A percentile compares a stretch with the other conserved stretches of the same genome.
phyloP scores from a whole-genome alignment of 164 flowering plant species.

The Piper longum region DNA sequence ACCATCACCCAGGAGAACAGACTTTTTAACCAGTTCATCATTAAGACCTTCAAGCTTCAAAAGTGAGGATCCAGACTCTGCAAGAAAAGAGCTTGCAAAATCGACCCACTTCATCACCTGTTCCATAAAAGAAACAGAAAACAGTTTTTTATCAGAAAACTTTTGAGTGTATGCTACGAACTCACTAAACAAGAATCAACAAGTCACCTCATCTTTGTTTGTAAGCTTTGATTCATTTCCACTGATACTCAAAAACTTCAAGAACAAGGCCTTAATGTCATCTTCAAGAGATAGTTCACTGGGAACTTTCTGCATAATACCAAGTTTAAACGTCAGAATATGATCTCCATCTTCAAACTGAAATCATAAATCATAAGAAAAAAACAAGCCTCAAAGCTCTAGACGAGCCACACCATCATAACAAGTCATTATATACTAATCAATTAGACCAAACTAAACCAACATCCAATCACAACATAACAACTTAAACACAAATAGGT shows the following conservation, averaged over 20 bases:
- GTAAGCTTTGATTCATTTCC: slow-evolving; percentile 8
- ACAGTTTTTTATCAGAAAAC: not conserved
- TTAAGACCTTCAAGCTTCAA: slow-evolving; percentile 33
- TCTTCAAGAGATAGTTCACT: slow-evolving; percentile 3
- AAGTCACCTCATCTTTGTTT: slow-evolving; percentile 38
- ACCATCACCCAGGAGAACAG: slow-evolving; percentile 70
- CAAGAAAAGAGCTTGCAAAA: slow-evolving; percentile 45
- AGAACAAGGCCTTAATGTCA: slow-evolving; percentile 42
- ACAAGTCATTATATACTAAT: not conserved
- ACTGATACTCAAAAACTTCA: slow-evolving; percentile 28
- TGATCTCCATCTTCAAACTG: not conserved
- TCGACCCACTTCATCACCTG: slow-evolving; percentile 64
- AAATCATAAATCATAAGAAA: too few relatives aligned
- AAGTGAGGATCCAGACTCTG: slow-evolving; percentile 22
- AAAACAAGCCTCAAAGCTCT: not conserved
- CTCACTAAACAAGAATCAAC: not conserved
- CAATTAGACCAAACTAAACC: not conserved
- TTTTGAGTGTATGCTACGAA: not conserved
- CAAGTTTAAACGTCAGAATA: not conserved
- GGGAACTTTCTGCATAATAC: slow-evolving; percentile 1
- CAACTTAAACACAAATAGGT: not conserved
- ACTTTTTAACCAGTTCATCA: slow-evolving; percentile 36
- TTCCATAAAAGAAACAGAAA: slow-evolving; percentile 7
- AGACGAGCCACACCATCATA: not conserved
- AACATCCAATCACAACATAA: not conserved